Percentiles rank a stretch among this genome's conserved stretches.
phyloP scores from a whole-genome alignment of 1,284 basidiomycete genomes.

The Sporisorium reilianum region DNA sequence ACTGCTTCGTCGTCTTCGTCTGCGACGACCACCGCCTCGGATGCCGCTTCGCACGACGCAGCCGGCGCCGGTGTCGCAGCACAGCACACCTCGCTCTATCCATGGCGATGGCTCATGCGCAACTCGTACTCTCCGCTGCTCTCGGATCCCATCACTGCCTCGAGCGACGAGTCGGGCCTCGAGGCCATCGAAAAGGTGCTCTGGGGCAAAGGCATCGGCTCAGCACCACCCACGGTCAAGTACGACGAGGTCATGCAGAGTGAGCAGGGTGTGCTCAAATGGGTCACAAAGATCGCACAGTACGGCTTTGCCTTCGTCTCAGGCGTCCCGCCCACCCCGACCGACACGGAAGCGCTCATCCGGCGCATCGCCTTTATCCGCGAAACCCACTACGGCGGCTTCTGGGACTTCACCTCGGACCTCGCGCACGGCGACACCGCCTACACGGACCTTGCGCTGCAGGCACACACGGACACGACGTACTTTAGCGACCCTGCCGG shows the following conservation, averaged over 20 bases:
- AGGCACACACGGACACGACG: constrained; percentile 94
- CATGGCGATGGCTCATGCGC: constrained; percentile 83
- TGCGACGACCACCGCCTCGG: neutral
- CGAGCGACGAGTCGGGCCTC: constrained; percentile 27
- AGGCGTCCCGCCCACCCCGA: constrained; percentile 82
- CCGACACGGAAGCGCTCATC: constrained; percentile 85
- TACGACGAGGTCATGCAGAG: constrained; percentile 82
- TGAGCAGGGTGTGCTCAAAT: constrained; percentile 80
- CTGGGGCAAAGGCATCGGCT: constrained; percentile 83
- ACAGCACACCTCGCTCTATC: constrained; percentile 81
- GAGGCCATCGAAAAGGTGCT: constrained; percentile 70
- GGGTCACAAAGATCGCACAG: constrained; percentile 79
- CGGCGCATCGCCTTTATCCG: constrained; percentile 87
- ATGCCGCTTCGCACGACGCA: constrained; percentile 9
- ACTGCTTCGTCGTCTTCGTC: constrained; percentile 12
- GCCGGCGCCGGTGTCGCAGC: neutral
- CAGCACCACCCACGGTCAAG: constrained; percentile 80
- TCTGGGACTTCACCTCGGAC: constrained; percentile 97
- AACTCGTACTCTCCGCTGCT: constrained; percentile 81
- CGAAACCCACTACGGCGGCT: constrained; percentile 89
- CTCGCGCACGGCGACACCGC: constrained; percentile 83
- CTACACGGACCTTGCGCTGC: constrained; percentile 88
- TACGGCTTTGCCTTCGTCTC: constrained; percentile 91
- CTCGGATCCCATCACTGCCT: constrained; percentile 73
- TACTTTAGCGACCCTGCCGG: constrained; percentile 80